Evolutionary conservation across 2,329 filamentous ascomycete species (phyloP).

Genomic region (Aurifilum marmelostoma): DNA sequence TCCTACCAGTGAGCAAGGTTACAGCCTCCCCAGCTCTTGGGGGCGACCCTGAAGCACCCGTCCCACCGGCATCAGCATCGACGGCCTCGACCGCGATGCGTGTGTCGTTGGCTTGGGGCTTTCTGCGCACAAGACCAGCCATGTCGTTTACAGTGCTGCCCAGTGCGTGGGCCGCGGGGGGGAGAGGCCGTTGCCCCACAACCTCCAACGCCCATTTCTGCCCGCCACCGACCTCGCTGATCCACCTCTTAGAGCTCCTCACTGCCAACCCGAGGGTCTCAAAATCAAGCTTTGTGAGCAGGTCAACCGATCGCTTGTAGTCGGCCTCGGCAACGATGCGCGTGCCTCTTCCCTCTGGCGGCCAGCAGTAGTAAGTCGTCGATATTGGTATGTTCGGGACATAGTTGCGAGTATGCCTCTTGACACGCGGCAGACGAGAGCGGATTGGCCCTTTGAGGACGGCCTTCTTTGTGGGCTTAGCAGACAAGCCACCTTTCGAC

Average conservation of each 20-base stretch:
- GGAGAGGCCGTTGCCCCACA: constrained; percentile 40
- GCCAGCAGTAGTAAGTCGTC: constrained; percentile 70
- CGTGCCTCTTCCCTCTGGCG: constrained; percentile 61
- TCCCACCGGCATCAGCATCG: no score
- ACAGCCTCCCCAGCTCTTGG: background rate
- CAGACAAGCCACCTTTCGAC: constrained; percentile 21
- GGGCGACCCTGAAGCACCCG: background rate
- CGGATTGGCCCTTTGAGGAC: constrained; percentile 62
- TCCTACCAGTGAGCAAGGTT: constrained; percentile 23
- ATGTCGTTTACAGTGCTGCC: constrained; percentile 48
- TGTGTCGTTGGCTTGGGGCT: constrained; percentile 44
- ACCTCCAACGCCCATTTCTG: constrained; percentile 57
- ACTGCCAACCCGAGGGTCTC: constrained; percentile 64
- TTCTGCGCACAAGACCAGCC: constrained; percentile 49
- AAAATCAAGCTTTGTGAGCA: constrained; percentile 76
- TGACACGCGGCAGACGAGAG: constrained; percentile 66
- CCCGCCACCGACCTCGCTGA: constrained; percentile 64
- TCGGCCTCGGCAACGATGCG: constrained; percentile 64
- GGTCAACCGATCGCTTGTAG: constrained; percentile 70
- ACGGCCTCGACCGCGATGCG: constrained; percentile 31
- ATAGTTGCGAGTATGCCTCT: constrained; percentile 58
- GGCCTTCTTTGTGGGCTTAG: constrained; percentile 51
- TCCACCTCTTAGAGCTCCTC: constrained; percentile 71
- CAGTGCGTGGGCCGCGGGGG: background rate
- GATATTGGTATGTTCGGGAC: constrained; percentile 52